Evolutionary conservation across 2,329 filamentous ascomycete genomes (phyloP), one percentile per base, ranked within the genome.

Genomic region (Claviceps quebecensis): DNA sequence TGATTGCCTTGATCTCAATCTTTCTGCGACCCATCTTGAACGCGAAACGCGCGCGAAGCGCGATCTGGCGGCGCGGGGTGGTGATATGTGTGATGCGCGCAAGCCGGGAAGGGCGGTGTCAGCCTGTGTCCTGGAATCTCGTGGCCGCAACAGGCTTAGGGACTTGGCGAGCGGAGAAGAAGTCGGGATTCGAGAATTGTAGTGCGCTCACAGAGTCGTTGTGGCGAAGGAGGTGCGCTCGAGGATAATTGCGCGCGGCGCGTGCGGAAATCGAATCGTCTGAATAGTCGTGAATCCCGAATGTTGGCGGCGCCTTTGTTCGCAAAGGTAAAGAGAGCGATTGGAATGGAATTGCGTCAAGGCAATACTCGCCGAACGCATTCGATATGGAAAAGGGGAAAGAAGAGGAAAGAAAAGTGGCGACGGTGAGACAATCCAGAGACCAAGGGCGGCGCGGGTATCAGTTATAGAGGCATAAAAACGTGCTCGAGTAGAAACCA

Each of bases 1-100:
- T 96, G 77, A 97, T 97, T 61, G 91, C 88, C 73, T 96, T 96
- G 77, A 98, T 97, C 75, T 97, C 93, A 67, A 98, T 98, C 81
- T 98, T 98, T 78, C 93, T 83, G 70, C 93, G 84, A 69, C 93
- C 93, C 93, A 98, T 98, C 49, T 46, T 65, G 56, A 34, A 58
- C 48, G 52, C 49, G 37, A 49, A 52, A 14, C 43, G 52, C 48
- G 51, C 57, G 49, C 26, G 17, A 47, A 34, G 40, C 45, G 48
- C 53, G 50, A 50, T 52, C 45, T 39, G 29, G n/a, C n/a, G 19
- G 37, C 19, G 13, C 51, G 14, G 52, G 36, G 39, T 37, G 37
- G 34, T 14, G 23, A 56, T 55, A 55, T 56, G 48, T 17, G 19
- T 46, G 36, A 29, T 40, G 41, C 40, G 48, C 52, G 23, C 29